Conservation (phyloP, 116 monocot species). For the Zostera marina region DNA sequence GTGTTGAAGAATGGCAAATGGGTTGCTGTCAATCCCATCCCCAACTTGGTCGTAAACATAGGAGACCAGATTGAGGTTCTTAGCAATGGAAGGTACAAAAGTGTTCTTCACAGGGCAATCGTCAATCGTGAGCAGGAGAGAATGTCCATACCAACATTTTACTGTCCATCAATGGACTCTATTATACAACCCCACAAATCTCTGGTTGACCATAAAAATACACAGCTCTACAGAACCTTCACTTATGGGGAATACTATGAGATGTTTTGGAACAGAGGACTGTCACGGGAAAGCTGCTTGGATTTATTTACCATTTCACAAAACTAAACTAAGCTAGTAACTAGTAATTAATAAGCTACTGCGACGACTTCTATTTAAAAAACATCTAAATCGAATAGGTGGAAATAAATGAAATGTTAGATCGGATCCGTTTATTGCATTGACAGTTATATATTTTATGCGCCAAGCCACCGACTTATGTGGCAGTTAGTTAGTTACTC, state of each 20-base stretch:
- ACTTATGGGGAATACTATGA: slow-evolving; percentile 25
- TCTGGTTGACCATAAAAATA: slow-evolving; percentile 19
- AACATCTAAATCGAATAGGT: too few relatives aligned
- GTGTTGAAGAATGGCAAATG: slow-evolving; percentile 38
- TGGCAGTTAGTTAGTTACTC: too few relatives aligned
- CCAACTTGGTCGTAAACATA: slow-evolving; percentile 38
- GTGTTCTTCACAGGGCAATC: slow-evolving; percentile 41
- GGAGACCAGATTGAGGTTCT: slow-evolving; percentile 51
- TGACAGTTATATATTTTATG: too few relatives aligned
- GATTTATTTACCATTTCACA: slow-evolving; percentile 14
- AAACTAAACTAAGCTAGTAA: too few relatives aligned
- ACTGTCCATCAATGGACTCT: slow-evolving; percentile 34
- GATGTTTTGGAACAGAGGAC: slow-evolving; percentile 19
- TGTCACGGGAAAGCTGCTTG: slow-evolving; percentile 8
- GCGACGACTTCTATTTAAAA: too few relatives aligned
- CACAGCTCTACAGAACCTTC: slow-evolving; percentile 14
- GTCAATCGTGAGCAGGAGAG: slow-evolving; percentile 32
- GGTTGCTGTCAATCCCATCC: slow-evolving; percentile 22
- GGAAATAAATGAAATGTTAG: too few relatives aligned
- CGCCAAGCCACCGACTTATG: too few relatives aligned
- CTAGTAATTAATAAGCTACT: too few relatives aligned
- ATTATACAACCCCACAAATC: slow-evolving; percentile 17
- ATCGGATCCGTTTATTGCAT: too few relatives aligned
- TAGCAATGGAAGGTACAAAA: slow-evolving; percentile 38
- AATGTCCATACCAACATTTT: slow-evolving; percentile 45